Percentiles rank a stretch among this genome's conserved stretches.
Evolutionary conservation across 495 filamentous ascomycete genomes (phyloP).

Genomic region (Glutinoglossum americanum): DNA sequence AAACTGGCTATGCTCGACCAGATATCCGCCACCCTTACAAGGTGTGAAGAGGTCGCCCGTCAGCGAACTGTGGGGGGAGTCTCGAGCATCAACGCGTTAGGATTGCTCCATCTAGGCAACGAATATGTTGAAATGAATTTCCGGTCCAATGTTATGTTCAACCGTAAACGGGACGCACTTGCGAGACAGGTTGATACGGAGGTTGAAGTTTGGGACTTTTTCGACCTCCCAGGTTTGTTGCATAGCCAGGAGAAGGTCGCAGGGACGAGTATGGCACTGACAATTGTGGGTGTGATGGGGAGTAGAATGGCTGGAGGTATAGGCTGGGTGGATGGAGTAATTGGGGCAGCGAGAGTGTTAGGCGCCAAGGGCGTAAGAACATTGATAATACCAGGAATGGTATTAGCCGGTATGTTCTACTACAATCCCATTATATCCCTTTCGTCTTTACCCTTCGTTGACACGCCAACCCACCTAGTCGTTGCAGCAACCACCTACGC

Average conservation of each 20-base stretch:
- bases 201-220: constrained; percentile 79
- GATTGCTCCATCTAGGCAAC: constrained; percentile 69
- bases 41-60: constrained; percentile 71
- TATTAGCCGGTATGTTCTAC: constrained; percentile 47
- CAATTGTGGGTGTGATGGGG: constrained; percentile 69
- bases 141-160: constrained; percentile 82
- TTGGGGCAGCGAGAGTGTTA: constrained; percentile 57
- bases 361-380: constrained; percentile 67
- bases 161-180: constrained; percentile 51
- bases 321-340: constrained; percentile 71
- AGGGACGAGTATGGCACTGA: constrained; percentile 81
- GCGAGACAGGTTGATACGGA: constrained; percentile 71
- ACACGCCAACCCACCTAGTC: constrained; percentile 22
- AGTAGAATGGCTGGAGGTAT: constrained; percentile 59
- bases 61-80: constrained; percentile 62
- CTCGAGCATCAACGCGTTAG: constrained; percentile 66
- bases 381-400: constrained; percentile 58
- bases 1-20: constrained; percentile 79
- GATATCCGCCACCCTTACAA: constrained; percentile 52
- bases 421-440: background rate
- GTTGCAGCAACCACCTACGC: constrained; percentile 55
- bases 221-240: constrained; percentile 62
- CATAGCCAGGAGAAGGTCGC: constrained; percentile 87
- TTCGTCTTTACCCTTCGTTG: background rate
- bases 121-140: constrained; percentile 70